Evolutionary conservation across 1,284 basidiomycete species (phyloP).

Genomic region (Microbotryum lychnidis-dioicae): DNA sequence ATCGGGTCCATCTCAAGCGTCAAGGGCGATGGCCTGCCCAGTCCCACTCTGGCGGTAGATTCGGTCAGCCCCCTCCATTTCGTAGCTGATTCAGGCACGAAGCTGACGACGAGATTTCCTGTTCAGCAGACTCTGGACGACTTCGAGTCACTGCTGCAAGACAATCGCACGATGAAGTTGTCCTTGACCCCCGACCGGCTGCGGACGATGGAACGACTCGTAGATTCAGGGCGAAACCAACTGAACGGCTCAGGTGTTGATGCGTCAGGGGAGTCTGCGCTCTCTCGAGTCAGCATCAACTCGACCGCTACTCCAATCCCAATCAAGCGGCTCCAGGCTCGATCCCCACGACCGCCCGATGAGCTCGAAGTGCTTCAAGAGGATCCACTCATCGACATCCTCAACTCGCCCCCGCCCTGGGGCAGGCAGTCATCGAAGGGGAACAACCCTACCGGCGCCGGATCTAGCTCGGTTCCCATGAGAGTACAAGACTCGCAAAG

Average conservation of each 20-base stretch:
- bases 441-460: too few species aligned
- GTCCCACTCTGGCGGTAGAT: too few species aligned
- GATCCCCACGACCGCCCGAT: neutral
- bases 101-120: too few species aligned
- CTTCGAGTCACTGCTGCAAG: conserved; percentile 83
- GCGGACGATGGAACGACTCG: conserved; percentile 61
- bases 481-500: conserved; percentile 6
- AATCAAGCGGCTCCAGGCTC: neutral
- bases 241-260: too few species aligned
- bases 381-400: conserved; percentile 7
- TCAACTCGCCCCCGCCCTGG: conserved; percentile 16
- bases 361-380: neutral
- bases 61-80: too few species aligned
- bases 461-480: conserved; percentile 10
- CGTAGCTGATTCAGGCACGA: too few species aligned
- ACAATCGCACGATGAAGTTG: conserved; percentile 82
- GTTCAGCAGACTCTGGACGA: too few species aligned
- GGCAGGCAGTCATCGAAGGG: neutral
- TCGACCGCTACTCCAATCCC: neutral
- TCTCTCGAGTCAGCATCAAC: conserved; percentile 5
- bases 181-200: conserved; percentile 87
- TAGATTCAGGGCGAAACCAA: too few species aligned
- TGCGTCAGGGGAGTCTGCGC: conserved; percentile 46
- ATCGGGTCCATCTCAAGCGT: neutral
- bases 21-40: too few species aligned